A percentile compares a stretch with the other conserved stretches of the same genome.
phyloP scores from a whole-genome alignment of 1,139 yeast species.

The Nakaseomyces uthaithaninus region DNA sequence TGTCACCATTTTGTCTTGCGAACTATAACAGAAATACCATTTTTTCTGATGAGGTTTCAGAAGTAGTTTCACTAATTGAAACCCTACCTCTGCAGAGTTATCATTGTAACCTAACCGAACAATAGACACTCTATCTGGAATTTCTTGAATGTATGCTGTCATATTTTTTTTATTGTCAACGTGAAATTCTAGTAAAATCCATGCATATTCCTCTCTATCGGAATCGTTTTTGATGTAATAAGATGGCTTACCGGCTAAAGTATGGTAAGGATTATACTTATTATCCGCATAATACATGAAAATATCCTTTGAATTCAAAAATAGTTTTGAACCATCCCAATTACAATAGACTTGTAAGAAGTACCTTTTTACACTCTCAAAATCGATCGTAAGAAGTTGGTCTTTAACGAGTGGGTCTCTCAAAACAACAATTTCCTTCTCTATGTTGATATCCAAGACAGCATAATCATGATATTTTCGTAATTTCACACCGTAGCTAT shows the following conservation, averaged over 20 bases:
- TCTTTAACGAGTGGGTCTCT: constrained; percentile 48
- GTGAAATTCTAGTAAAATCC: constrained; percentile 43
- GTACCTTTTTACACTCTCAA: constrained; percentile 35
- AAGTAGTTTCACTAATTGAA: constrained; percentile 27
- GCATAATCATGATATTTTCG: constrained; percentile 68
- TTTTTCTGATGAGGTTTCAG: neutral
- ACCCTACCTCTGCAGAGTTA: constrained; percentile 33
- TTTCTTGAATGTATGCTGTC: constrained; percentile 19
- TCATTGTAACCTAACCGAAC: constrained; percentile 5
- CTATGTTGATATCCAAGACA: constrained; percentile 34
- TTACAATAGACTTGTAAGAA: constrained; percentile 57
- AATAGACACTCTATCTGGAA: constrained; percentile 15
- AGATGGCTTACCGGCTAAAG: constrained; percentile 42
- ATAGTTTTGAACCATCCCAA: constrained; percentile 47
- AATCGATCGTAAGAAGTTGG: constrained; percentile 29
- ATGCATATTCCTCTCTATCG: constrained; percentile 33
- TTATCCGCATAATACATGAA: constrained; percentile 35
- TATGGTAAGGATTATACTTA: constrained; percentile 14
- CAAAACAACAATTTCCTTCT: constrained; percentile 31
- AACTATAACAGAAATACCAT: constrained; percentile 4
- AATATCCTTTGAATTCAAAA: constrained; percentile 27
- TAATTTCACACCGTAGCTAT: constrained; percentile 23
- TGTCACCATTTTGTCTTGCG: neutral
- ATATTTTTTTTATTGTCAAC: constrained; percentile 11
- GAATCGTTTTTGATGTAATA: constrained; percentile 38